These are phyloP conservation scores for Geotrichum siamense DNA, from an alignment of 1,139 yeast genomes.

Conservation along the genomic window DNA sequence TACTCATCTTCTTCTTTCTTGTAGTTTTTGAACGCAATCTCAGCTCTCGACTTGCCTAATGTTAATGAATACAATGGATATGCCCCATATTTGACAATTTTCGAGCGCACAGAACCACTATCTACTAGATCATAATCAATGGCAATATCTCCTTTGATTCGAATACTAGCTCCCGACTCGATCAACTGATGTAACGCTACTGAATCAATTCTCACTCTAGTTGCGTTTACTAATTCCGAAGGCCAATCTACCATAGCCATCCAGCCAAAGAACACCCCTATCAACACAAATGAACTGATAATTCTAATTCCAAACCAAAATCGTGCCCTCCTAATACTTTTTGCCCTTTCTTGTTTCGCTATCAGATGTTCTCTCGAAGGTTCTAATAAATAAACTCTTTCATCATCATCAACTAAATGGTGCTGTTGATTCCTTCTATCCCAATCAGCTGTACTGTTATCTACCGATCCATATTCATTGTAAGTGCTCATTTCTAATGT, in stretches of 20 bases:
- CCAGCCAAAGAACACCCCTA: too few relatives aligned
- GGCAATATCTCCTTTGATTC: slow-evolving; percentile 9
- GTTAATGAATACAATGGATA: slow-evolving; percentile 10
- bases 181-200: slow-evolving; percentile 13
- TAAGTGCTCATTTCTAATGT: too few relatives aligned
- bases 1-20: slow-evolving; percentile 1
- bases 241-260: slow-evolving; percentile 9
- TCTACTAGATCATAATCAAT: slow-evolving; percentile 14
- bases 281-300: too few relatives aligned
- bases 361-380: too few relatives aligned
- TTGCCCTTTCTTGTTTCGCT: too few relatives aligned
- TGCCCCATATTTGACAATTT: slow-evolving; percentile 12
- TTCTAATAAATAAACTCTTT: too few relatives aligned
- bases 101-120: slow-evolving; percentile 8
- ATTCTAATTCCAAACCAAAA: too few relatives aligned
- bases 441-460: too few relatives aligned
- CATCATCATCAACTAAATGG: too few relatives aligned
- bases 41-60: slow-evolving; percentile 1
- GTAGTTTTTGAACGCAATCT: slow-evolving; percentile 7
- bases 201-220: slow-evolving; percentile 7
- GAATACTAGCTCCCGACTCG: slow-evolving; percentile 12
- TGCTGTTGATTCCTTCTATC: too few relatives aligned
- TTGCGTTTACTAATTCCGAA: slow-evolving; percentile 15
- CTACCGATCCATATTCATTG: too few relatives aligned
- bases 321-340: too few relatives aligned